These are phyloP conservation scores for Verticillium albo-atrum DNA, from an alignment of 2,329 filamentous ascomycete species.

Conservation along the genomic window DNA sequence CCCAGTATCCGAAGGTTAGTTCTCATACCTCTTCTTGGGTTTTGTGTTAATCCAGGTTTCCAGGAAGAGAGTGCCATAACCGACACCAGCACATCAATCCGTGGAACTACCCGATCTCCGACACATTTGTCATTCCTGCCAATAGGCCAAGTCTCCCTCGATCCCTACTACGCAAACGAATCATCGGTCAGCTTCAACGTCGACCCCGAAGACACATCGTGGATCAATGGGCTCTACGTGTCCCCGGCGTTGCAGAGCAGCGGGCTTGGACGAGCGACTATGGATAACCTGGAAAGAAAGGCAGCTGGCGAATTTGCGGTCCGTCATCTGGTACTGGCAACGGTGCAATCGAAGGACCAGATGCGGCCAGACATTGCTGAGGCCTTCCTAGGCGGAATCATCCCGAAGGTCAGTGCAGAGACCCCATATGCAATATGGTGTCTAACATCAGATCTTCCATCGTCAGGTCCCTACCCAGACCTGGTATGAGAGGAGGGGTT, in stretches of 20 bases:
- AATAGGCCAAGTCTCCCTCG: constrained; percentile 25
- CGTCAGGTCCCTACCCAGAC: constrained; percentile 21
- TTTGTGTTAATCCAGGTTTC: background rate
- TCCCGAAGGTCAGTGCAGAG: background rate
- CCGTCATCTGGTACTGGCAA: constrained; percentile 19
- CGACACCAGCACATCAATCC: constrained; percentile 9
- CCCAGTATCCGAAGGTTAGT: constrained; percentile 13
- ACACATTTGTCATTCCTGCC: constrained; percentile 16
- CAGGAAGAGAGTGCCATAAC: constrained; percentile 11
- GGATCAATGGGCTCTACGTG: constrained; percentile 25
- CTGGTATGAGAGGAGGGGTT: constrained; percentile 23
- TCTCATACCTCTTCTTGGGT: background rate
- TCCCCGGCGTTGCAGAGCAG: constrained; percentile 16
- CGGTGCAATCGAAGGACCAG: constrained; percentile 17
- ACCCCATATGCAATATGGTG: background rate
- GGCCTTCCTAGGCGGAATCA: background rate
- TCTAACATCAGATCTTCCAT: background rate
- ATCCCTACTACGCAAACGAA: constrained; percentile 10
- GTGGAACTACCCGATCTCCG: constrained; percentile 4
- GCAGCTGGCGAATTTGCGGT: constrained; percentile 17
- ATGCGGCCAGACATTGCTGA: background rate
- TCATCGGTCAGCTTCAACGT: constrained; percentile 12
- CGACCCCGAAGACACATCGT: constrained; percentile 15
- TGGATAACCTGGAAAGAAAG: constrained; percentile 22
- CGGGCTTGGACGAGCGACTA: constrained; percentile 21